These are phyloP conservation scores for Gremmenia infestans DNA, from an alignment of 2,329 filamentous ascomycete genomes.

Conservation along the genomic window DNA sequence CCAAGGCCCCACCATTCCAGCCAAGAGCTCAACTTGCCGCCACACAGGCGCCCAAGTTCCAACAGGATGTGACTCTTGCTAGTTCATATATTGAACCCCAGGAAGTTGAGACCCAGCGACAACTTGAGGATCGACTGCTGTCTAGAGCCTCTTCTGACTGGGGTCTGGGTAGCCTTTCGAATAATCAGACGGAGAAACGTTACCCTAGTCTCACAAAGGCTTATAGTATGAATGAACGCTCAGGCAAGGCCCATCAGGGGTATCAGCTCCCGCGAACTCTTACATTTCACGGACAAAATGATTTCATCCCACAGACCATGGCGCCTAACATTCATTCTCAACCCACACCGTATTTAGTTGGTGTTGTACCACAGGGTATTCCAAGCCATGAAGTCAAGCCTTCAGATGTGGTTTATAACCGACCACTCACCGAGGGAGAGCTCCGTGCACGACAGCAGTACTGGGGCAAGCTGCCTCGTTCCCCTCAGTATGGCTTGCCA, in stretches of 20 bases:
- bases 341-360: conserved; percentile 49
- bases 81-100: background rate
- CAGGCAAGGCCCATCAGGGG: background rate
- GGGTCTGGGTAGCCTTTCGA: conserved; percentile 1
- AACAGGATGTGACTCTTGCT: background rate
- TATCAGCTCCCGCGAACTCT: conserved; percentile 13
- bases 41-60: background rate
- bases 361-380: conserved; percentile 43
- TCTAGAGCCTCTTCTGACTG: conserved; percentile 20
- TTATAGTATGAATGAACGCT: conserved; percentile 13
- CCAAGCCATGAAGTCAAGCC: conserved; percentile 38
- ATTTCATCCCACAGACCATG: background rate
- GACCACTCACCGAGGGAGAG: conserved; percentile 55
- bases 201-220: conserved; percentile 5
- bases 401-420: conserved; percentile 49
- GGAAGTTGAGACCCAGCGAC: conserved; percentile 9
- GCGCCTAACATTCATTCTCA: background rate
- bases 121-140: conserved; percentile 22
- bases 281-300: conserved; percentile 14
- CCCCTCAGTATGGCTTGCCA: conserved; percentile 47
- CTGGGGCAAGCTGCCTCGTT: conserved; percentile 52
- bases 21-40: conserved; percentile 22
- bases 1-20: conserved; percentile 32
- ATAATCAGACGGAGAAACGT: background rate
- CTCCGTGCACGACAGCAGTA: conserved; percentile 54